phyloP scores from a whole-genome alignment of 345 rosid genomes.

The Alliaria petiolata region DNA sequence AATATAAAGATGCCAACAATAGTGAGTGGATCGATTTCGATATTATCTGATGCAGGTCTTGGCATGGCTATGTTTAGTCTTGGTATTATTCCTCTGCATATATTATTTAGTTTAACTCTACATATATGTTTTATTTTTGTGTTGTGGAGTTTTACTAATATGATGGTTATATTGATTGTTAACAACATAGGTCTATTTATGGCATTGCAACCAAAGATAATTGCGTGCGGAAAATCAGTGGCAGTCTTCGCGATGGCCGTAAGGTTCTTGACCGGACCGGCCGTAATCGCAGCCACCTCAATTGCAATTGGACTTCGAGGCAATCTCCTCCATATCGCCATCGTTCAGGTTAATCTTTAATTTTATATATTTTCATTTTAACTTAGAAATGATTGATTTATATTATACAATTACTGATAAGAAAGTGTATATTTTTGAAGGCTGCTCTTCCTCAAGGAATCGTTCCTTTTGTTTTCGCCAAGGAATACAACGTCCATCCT shows the following conservation, averaged over 20 bases:
- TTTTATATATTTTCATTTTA: not conserved
- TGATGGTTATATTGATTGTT: not conserved
- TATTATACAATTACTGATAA: not conserved
- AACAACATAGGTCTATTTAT: slow-evolving; percentile 56
- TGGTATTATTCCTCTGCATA: slow-evolving; percentile 33
- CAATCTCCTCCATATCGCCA: slow-evolving; percentile 65
- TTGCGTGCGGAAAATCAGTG: slow-evolving; percentile 79
- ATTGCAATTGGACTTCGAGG: slow-evolving; percentile 79
- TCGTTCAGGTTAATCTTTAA: slow-evolving; percentile 51
- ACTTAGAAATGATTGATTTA: not conserved
- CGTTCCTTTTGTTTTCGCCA: slow-evolving; percentile 70
- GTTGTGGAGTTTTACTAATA: not conserved
- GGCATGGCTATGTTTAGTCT: slow-evolving; percentile 95
- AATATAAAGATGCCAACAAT: slow-evolving; percentile 70
- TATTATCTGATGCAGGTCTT: slow-evolving; percentile 72
- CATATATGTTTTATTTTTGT: not conserved
- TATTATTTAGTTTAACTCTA: not conserved
- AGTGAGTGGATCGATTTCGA: slow-evolving; percentile 61
- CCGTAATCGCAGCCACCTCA: slow-evolving; percentile 82
- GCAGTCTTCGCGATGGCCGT: slow-evolving; percentile 83
- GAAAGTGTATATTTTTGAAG: slow-evolving; percentile 26
- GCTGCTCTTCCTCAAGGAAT: slow-evolving; percentile 76
- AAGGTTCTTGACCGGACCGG: slow-evolving; percentile 77
- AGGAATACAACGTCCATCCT: slow-evolving; percentile 64
- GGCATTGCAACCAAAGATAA: slow-evolving; percentile 80